A percentile compares a stretch with the other conserved stretches of the same genome.
Conservation (phyloP, 2,329 filamentous ascomycete genomes). For the Claviceps purpurea region DNA sequence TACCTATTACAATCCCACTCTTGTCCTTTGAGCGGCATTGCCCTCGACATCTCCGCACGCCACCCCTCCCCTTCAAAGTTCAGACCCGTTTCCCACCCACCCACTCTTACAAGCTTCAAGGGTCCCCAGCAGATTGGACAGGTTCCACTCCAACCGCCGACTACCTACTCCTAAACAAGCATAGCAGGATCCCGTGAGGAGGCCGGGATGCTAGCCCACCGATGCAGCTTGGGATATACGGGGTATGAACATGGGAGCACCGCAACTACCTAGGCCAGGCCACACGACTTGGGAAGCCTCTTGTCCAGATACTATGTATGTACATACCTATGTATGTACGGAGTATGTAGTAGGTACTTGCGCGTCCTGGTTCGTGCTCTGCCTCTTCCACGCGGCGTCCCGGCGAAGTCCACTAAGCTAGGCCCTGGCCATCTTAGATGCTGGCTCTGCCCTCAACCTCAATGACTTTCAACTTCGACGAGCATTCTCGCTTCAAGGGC, state of each 20-base stretch:
- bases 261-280: background rate
- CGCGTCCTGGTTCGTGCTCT: background rate
- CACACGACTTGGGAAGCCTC: background rate
- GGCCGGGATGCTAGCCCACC: conserved; percentile 1
- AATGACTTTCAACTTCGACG: background rate
- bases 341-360: background rate
- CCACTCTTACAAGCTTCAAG: background rate
- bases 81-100: background rate
- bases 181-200: conserved; percentile 2
- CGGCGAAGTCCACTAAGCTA: conserved; percentile 1
- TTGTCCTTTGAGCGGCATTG: background rate
- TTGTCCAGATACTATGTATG: background rate
- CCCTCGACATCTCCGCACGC: background rate
- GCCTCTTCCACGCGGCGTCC: background rate
- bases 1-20: background rate
- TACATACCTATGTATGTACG: no score
- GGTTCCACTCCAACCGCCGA: conserved; percentile 5
- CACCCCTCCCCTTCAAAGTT: background rate
- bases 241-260: conserved; percentile 1
- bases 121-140: conserved; percentile 1
- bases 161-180: conserved; percentile 2
- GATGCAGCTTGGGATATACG: conserved; percentile 1
- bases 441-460: conserved; percentile 1
- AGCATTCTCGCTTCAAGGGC: conserved; percentile 1
- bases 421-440: conserved; percentile 2